Conservation (phyloP, 768 basidiomycete species). For the Asterophora parasitica region DNA sequence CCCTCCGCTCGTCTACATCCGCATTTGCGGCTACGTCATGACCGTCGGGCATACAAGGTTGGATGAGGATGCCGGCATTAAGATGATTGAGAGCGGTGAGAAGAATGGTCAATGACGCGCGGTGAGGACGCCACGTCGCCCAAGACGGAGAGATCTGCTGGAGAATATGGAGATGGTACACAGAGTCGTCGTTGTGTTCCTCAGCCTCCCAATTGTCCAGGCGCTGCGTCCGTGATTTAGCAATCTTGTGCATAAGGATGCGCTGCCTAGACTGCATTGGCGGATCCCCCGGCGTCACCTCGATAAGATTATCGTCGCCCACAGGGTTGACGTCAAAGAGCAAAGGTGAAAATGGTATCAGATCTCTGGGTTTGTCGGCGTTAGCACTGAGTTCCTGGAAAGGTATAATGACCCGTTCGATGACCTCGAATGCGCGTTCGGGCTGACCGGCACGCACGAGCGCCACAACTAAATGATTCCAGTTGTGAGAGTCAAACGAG, state of each 20-base stretch:
- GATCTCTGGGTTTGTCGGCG: conserved; percentile 22
- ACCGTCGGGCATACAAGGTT: conserved; percentile 32
- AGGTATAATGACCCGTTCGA: conserved; percentile 73
- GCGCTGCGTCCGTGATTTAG: conserved; percentile 11
- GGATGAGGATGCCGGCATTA: conserved; percentile 43
- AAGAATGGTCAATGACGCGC: conserved; percentile 42
- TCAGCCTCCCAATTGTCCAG: conserved; percentile 14
- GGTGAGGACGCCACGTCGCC: conserved; percentile 65
- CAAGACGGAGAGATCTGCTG: conserved; percentile 61
- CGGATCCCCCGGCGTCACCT: conserved; percentile 23
- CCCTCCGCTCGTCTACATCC: conserved; percentile 18
- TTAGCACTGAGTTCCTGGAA: conserved; percentile 33
- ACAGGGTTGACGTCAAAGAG: conserved; percentile 27
- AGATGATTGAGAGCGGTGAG: conserved; percentile 43
- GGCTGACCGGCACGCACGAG: conserved; percentile 76
- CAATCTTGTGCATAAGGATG: conserved; percentile 17
- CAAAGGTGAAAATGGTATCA: conserved; percentile 35
- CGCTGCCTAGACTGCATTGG: conserved; percentile 27
- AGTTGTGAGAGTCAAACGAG: conserved; percentile 83
- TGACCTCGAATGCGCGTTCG: conserved; percentile 78
- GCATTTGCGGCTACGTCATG: conserved; percentile 16
- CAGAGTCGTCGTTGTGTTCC: conserved; percentile 39
- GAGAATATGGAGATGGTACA: conserved; percentile 54
- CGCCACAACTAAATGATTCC: conserved; percentile 79
- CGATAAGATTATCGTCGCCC: conserved; percentile 5